These are phyloP conservation scores for Dendrobium nobile DNA, from an alignment of 106 monocot genomes.

Conservation along the genomic window DNA sequence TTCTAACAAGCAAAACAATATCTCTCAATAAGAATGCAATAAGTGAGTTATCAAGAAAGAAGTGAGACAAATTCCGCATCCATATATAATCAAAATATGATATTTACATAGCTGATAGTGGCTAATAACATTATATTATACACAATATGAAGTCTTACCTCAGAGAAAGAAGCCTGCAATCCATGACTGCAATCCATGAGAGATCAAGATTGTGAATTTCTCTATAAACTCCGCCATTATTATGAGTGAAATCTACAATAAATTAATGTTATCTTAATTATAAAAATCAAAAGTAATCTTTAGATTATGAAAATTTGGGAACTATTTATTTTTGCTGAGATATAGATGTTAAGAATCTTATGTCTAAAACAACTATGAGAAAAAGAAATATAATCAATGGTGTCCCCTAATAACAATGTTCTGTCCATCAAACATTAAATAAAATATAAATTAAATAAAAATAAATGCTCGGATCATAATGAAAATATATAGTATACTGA, in stretches of 20 bases:
- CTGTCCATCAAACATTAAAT: constrained; percentile 67
- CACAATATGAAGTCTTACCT: constrained; percentile 22
- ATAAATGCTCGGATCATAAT: not conserved
- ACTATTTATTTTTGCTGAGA: too few species aligned
- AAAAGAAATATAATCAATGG: constrained; percentile 78
- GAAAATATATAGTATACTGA: too few species aligned
- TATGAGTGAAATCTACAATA: constrained; percentile 31
- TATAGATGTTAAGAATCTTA: too few species aligned
- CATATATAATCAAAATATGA: too few species aligned
- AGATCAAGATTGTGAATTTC: too few species aligned
- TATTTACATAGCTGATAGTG: not conserved
- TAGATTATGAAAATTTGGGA: too few species aligned
- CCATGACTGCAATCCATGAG: constrained; percentile 47
- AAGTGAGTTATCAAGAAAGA: not conserved
- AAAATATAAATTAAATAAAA: not conserved
- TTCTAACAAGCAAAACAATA: constrained; percentile 25
- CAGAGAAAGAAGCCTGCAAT: constrained; percentile 93
- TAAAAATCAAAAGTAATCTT: too few species aligned
- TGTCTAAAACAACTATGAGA: too few species aligned
- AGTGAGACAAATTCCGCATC: not conserved
- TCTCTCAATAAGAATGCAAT: not conserved
- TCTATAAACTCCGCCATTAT: too few species aligned
- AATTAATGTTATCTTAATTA: too few species aligned
- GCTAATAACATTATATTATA: not conserved
- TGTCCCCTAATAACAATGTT: constrained; percentile 90